These are phyloP conservation scores for Suillus occidentalis DNA, from an alignment of 768 basidiomycete genomes.

Conservation along the genomic window DNA sequence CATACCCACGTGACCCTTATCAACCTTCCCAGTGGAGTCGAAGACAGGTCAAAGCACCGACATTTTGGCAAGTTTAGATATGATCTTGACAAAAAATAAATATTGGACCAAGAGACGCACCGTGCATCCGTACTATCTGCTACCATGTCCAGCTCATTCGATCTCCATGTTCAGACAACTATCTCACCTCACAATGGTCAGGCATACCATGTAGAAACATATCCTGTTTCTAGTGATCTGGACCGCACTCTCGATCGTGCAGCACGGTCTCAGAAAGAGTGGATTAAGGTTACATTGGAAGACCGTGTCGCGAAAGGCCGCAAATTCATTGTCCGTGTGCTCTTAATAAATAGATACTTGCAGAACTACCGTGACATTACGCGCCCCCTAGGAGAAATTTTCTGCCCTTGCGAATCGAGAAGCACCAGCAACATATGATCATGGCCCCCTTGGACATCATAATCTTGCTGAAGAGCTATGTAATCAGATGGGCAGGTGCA, in stretches of 20 bases:
- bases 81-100: background rate
- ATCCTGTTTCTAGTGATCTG: conserved; percentile 61
- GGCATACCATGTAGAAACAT: conserved; percentile 57
- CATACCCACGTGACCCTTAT: conserved; percentile 7
- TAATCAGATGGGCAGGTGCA: conserved; percentile 89
- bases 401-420: conserved; percentile 20
- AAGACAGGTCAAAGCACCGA: background rate
- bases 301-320: conserved; percentile 72
- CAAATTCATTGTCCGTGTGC: conserved; percentile 59
- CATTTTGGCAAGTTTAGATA: background rate
- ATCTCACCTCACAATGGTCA: conserved; percentile 76
- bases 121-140: background rate
- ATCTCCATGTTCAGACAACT: conserved; percentile 60
- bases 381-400: conserved; percentile 46
- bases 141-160: conserved; percentile 6
- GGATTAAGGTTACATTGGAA: conserved; percentile 58
- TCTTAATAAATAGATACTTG: background rate
- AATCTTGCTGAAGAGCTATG: conserved; percentile 77
- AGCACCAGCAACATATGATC: conserved; percentile 45
- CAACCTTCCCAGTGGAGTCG: background rate
- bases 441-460: conserved; percentile 43
- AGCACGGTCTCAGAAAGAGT: conserved; percentile 68
- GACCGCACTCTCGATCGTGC: conserved; percentile 58
- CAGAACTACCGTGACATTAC: conserved; percentile 1
- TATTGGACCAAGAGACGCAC: background rate